Conservation (phyloP, 83 land plant genomes). For the Diphasiastrum complanatum region DNA sequence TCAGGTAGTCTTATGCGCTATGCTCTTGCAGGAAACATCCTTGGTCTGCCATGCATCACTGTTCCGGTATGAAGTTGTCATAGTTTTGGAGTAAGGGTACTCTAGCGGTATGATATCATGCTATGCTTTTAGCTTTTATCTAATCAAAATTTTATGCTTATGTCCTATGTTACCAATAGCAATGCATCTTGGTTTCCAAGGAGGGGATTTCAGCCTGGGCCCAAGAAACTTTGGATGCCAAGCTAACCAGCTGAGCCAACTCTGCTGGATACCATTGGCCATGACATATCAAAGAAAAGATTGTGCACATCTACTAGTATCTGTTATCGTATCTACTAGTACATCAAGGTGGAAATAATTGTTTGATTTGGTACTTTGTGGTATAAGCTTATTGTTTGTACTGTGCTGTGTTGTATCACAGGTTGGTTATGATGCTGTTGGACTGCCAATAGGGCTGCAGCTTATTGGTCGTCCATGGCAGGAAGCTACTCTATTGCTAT, state of each 20-base stretch:
- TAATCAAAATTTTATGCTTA: conserved; percentile 7
- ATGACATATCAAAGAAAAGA: too few species aligned
- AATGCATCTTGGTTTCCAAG: too few species aligned
- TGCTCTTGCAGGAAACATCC: conserved; percentile 57
- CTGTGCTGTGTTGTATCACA: conserved; percentile 19
- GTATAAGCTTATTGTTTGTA: neutral
- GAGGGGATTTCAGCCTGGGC: too few species aligned
- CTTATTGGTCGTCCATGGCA: conserved; percentile 92
- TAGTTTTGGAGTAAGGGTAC: too few species aligned
- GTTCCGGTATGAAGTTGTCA: conserved; percentile 59
- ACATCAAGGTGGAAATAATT: neutral
- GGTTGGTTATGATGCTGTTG: conserved; percentile 83
- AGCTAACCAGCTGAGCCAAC: too few species aligned
- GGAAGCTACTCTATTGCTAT: conserved; percentile 66
- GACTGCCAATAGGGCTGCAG: conserved; percentile 86
- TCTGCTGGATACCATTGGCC: too few species aligned
- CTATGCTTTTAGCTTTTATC: neutral
- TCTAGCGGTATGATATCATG: neutral
- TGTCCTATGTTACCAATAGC: too few species aligned
- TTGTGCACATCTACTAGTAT: too few species aligned
- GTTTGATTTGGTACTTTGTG: neutral
- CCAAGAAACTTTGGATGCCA: too few species aligned
- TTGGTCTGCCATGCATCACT: conserved; percentile 84
- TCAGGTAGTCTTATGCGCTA: conserved; percentile 85
- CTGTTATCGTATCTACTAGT: too few species aligned